phyloP scores from a whole-genome alignment of 2,329 filamentous ascomycete species.

The Fusarium sp. region DNA sequence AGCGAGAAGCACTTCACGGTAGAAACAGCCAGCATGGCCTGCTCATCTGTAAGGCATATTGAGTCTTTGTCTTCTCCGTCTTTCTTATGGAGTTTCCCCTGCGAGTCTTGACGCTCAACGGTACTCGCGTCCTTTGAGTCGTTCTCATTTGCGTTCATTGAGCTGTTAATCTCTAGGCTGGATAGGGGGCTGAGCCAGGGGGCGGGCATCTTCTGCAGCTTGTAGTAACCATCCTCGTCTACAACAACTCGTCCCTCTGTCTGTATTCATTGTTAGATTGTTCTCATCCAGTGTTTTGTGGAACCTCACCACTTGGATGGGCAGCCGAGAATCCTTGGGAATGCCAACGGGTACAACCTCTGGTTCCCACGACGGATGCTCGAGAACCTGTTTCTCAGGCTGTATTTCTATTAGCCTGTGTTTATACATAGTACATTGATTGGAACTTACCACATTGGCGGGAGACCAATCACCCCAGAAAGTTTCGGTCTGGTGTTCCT shows the following conservation, averaged over 20 bases:
- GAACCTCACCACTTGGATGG: neutral
- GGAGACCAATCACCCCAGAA: too few species aligned
- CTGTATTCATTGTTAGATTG: too few species aligned
- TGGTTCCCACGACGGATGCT: neutral
- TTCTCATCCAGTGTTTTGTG: too few species aligned
- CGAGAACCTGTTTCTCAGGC: neutral
- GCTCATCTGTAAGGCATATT: neutral
- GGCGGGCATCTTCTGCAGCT: neutral
- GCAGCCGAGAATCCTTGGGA: neutral
- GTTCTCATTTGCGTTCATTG: neutral
- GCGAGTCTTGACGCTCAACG: neutral
- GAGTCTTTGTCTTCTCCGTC: neutral
- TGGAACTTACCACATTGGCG: neutral
- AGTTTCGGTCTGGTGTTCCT: too few species aligned
- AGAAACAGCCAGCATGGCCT: constrained; percentile 14
- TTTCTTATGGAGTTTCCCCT: neutral
- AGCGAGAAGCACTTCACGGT: constrained; percentile 7
- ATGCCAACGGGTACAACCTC: neutral
- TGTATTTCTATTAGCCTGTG: neutral
- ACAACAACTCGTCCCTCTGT: neutral
- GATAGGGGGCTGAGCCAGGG: too few species aligned
- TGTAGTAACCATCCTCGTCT: neutral
- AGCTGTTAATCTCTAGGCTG: neutral
- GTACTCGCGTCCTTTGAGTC: neutral
- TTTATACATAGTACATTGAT: neutral